These are phyloP conservation scores for Euphorbia lathyris DNA, from an alignment of 345 rosid genomes.

Conservation along the genomic window DNA sequence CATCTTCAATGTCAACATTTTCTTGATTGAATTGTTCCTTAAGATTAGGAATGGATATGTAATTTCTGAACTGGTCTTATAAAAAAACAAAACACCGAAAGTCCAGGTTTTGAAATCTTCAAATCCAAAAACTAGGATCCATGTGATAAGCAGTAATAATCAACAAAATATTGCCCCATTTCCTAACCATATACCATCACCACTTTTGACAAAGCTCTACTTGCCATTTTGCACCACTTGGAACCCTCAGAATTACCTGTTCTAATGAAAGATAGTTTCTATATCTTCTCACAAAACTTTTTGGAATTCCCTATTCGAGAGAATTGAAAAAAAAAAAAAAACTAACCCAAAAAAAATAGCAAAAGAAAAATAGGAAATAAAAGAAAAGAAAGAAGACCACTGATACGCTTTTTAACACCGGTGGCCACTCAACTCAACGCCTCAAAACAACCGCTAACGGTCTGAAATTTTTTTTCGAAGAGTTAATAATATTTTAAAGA, in stretches of 20 bases:
- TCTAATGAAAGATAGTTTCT: slow-evolving; percentile 17
- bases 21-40: background rate
- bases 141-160: slow-evolving; percentile 15
- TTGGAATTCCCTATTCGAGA: slow-evolving; percentile 27
- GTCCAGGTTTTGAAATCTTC: slow-evolving; percentile 19
- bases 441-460: too few relatives aligned
- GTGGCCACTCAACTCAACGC: too few relatives aligned
- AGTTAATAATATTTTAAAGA: background rate
- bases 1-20: too few relatives aligned
- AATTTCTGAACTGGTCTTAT: slow-evolving; percentile 20
- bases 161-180: slow-evolving; percentile 30
- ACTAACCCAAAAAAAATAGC: too few relatives aligned
- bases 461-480: too few relatives aligned
- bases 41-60: slow-evolving; percentile 9
- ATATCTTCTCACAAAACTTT: slow-evolving; percentile 18
- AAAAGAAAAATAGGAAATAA: too few relatives aligned
- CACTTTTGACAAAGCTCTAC: slow-evolving; percentile 19
- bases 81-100: too few relatives aligned
- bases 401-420: slow-evolving; percentile 4
- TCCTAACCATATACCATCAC: slow-evolving; percentile 21
- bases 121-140: slow-evolving; percentile 28
- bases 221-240: slow-evolving; percentile 28
- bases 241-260: slow-evolving; percentile 13
- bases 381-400: too few relatives aligned
- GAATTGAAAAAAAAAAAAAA: too few relatives aligned